Evolutionary conservation across 768 basidiomycete species (phyloP).

Genomic region (Pleurotus tuoliensis): DNA sequence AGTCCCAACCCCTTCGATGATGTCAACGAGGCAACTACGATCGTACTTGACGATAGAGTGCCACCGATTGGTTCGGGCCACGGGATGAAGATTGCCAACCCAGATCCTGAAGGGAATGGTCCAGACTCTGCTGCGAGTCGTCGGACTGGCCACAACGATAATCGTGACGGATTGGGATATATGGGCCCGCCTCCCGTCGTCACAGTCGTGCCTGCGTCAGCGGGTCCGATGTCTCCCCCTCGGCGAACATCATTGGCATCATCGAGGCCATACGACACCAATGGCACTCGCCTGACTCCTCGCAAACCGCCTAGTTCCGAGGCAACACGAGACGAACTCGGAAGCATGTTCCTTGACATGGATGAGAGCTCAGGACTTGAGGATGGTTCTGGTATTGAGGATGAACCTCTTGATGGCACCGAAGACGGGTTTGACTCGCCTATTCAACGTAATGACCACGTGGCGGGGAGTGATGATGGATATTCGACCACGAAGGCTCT

Average conservation of each 20-base stretch:
- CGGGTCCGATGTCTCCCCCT: slow-evolving; percentile 6
- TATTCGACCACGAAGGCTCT: background rate
- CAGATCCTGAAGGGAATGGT: background rate
- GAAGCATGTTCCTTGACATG: slow-evolving; percentile 67
- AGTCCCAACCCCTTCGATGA: slow-evolving; percentile 5
- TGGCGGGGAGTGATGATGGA: background rate
- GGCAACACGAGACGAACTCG: slow-evolving; percentile 11
- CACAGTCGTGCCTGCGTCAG: slow-evolving; percentile 11
- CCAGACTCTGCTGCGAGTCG: background rate
- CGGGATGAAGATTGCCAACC: background rate
- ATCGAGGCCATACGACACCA: slow-evolving; percentile 9
- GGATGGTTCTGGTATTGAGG: slow-evolving; percentile 38
- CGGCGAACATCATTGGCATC: slow-evolving; percentile 18
- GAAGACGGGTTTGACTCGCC: slow-evolving; percentile 20
- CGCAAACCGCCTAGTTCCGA: background rate
- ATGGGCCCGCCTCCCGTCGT: slow-evolving; percentile 4
- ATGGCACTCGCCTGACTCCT: slow-evolving; percentile 1
- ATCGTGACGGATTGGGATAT: background rate
- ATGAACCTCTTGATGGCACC: slow-evolving; percentile 29
- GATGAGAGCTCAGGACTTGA: slow-evolving; percentile 46
- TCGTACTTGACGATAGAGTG: background rate
- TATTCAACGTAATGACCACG: background rate
- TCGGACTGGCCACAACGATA: background rate
- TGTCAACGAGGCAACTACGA: background rate
- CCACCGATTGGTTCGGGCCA: background rate